Percentiles rank a stretch among this genome's conserved stretches.
Conservation (phyloP, 129 eudicot genomes). For the Centrapalus pauciflorus region DNA sequence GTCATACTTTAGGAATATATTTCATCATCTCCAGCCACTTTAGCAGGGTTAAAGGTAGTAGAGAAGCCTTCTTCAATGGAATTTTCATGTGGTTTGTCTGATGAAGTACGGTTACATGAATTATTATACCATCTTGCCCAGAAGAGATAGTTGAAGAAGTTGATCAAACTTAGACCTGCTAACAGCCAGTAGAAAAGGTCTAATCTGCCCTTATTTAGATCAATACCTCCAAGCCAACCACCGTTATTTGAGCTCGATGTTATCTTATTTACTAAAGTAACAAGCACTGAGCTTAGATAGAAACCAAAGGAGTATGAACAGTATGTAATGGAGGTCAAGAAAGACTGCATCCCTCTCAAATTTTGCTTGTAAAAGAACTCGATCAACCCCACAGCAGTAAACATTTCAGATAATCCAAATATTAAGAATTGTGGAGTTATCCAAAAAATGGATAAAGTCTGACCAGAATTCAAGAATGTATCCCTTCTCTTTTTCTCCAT, state of each 20-base stretch:
- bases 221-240: conserved; percentile 76
- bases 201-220: conserved; percentile 73
- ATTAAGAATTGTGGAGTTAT: conserved; percentile 84
- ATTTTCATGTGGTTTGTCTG: conserved; percentile 17
- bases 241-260: conserved; percentile 31
- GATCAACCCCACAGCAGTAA: conserved; percentile 89
- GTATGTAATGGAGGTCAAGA: conserved; percentile 77
- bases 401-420: conserved; percentile 90
- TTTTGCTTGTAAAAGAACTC: conserved; percentile 92
- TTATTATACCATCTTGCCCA: conserved; percentile 71
- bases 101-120: conserved; percentile 12
- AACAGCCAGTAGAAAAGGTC: conserved; percentile 87
- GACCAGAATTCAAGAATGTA: conserved; percentile 21
- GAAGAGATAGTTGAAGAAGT: conserved; percentile 68
- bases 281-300: conserved; percentile 77
- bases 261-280: conserved; percentile 71
- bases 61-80: conserved; percentile 21
- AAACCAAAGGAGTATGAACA: conserved; percentile 97
- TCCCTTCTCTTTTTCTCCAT: conserved; percentile 68
- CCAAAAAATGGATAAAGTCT: conserved; percentile 64
- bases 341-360: conserved; percentile 79
- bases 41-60: conserved; percentile 1
- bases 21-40: conserved; percentile 12
- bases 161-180: conserved; percentile 66
- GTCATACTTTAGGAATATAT: conserved; percentile 6